Evolutionary conservation across 805 yeast species (phyloP), one percentile per base, ranked within the genome.

Genomic region (Saturnispora hagleri): DNA sequence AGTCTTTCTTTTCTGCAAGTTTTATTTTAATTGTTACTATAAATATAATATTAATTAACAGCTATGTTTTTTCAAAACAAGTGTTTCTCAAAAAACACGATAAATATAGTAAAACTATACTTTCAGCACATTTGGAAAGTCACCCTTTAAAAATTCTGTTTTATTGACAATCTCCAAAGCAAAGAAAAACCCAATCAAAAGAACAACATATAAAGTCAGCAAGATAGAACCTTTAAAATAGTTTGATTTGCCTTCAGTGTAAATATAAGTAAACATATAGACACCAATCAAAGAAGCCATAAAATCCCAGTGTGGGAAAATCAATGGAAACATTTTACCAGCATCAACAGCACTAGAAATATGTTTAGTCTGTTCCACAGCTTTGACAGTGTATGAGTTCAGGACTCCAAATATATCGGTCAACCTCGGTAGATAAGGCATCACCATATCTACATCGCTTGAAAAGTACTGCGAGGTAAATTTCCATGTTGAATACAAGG

Each of bases 231-330:
- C 98, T 67, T 93, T 93, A 76, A 93, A 91, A 66, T 93, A 93
- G 65, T 93, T 93, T 31, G 95, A 85, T 63, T 90, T 89, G 2
- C 99, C 99, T 64, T 93, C 99, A 0, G 97, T 96, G 66, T 93
- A 93, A 52, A 93, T 80, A 67, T 93, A 91, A 1, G 96, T 86
- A 73, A 89, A 91, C 67, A 93, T 71, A 55, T 89, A 88, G 52
- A 91, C 93, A 52, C 96, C 84, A 34, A 87, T 79, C 53, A 89
- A 75, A 10, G 88, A 80, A 2, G 95, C 95, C 58, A 89, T 77
- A 48, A 91, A 76, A 66, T 93, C 99, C 98, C 98, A 93, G 54
- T 88, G 78, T 6, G 99, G 97, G 73, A 93, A 93, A 3, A 93
- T 81, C 57, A 93, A 72, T 0, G 97, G 79, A 65, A 89, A 88